Evolutionary conservation across 2,329 filamentous ascomycete species (phyloP), one percentile per base, ranked within the genome.

Genomic region (Pseudocercospora crystallina): DNA sequence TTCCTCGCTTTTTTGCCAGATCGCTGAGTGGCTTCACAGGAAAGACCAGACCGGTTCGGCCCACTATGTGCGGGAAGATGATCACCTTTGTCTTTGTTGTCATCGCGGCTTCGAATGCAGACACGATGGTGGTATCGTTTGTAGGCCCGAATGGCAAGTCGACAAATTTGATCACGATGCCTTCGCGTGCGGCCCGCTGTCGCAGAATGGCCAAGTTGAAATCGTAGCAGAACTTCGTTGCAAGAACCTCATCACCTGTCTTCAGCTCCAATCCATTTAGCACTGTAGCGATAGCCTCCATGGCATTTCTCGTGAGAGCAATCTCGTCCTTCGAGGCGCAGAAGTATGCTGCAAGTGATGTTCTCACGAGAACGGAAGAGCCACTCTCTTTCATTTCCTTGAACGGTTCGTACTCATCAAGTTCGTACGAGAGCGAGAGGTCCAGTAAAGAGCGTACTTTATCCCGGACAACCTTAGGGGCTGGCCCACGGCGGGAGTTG

Each of bases 371-470:
- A 10, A 30, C 11, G 11, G 39, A 42, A 10, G 39, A 42, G 4
- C 39, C 39, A 20, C 17, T 42, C 26, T 42, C 39, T 13, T 42
- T 42, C 39, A 42, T 42, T 5, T n/a, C n/a, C 17, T 42, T 42
- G 29, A 42, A 42, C 10, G 39, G 39, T 31, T 42, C 20, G 26
- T 42, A 31, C 14, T 31, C 20, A 14, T 42, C 39, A 8, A 42
- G 12, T 12, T 42, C 39, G 39, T 42, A 42, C 1, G 39, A 42
- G 2, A 42, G 26, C 4, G 39, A 26, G 8, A 30, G 30, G 8
- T 42, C 26, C 17, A 42, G 17, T 26, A 42, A 7, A 14, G 39
- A 42, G 11, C 17, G 39, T n/a, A 42, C 32, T 29, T 42, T 42
- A 10, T 42, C 39, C 26, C 39, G 39, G 13, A 42, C 39, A 15